Conservation (phyloP, 148 eudicot species). For the Rhododendron simsii region DNA sequence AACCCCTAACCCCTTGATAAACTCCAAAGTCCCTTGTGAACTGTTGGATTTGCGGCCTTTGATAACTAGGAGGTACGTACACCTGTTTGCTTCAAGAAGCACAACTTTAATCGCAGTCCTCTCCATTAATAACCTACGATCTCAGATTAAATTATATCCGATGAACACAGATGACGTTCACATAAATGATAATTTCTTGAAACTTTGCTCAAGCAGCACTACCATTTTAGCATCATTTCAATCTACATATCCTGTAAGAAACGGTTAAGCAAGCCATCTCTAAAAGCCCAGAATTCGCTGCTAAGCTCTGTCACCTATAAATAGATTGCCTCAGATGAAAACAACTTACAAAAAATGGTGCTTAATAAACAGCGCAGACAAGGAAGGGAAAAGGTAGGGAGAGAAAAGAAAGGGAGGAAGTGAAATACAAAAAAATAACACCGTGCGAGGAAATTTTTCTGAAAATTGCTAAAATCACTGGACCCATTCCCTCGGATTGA, state of each 20-base stretch:
- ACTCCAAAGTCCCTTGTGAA: background rate
- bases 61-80: background rate
- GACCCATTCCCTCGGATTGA: constrained; percentile 92
- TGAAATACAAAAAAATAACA: background rate
- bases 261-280: background rate
- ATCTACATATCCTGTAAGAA: background rate
- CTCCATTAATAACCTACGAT: background rate
- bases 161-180: background rate
- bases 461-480: constrained; percentile 5
- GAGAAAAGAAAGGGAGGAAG: background rate
- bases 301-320: background rate
- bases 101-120: background rate
- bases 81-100: no score
- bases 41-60: background rate
- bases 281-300: background rate
- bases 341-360: background rate
- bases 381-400: background rate
- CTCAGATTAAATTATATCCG: background rate
- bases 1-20: background rate
- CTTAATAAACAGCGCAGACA: background rate
- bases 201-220: background rate
- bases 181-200: background rate
- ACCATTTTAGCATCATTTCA: background rate
- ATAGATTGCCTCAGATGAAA: background rate
- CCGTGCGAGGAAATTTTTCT: background rate